phyloP scores from a whole-genome alignment of 257 asterid species.

The Eucommia ulmoides region DNA sequence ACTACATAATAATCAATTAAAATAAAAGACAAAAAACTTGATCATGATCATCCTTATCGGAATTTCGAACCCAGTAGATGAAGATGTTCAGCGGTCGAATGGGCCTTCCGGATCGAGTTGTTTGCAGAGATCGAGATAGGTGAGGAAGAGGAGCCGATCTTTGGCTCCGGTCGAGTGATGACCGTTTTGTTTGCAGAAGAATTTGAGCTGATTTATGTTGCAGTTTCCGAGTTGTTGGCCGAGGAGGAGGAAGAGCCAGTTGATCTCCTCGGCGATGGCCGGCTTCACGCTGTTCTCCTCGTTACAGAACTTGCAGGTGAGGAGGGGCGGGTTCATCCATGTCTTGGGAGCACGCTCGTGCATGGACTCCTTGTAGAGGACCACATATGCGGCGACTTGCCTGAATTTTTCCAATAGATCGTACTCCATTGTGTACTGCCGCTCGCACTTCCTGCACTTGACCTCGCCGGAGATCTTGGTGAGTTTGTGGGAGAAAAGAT shows the following conservation, averaged over 20 bases:
- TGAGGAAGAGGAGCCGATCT: slow-evolving; percentile 59
- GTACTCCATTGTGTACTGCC: slow-evolving; percentile 17
- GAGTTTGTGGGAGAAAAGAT: slow-evolving; percentile 19
- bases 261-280: slow-evolving; percentile 31
- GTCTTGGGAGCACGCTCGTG: slow-evolving; percentile 46
- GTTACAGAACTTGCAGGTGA: slow-evolving; percentile 30
- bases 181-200: slow-evolving; percentile 64
- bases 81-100: slow-evolving; percentile 27
- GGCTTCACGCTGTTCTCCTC: slow-evolving; percentile 40
- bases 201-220: slow-evolving; percentile 64
- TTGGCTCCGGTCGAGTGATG: slow-evolving; percentile 90
- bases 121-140: slow-evolving; percentile 47
- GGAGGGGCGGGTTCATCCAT: slow-evolving; percentile 47
- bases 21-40: too few species aligned
- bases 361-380: slow-evolving; percentile 18
- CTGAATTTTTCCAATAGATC: slow-evolving; percentile 25
- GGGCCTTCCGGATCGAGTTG: slow-evolving; percentile 75
- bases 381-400: slow-evolving; percentile 17
- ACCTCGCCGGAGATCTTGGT: slow-evolving; percentile 37
- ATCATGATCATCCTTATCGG: too few species aligned
- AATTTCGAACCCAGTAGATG: too few species aligned
- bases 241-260: slow-evolving; percentile 76
- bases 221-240: slow-evolving; percentile 61
- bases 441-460: slow-evolving; percentile 57
- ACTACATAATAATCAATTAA: too few species aligned